phyloP scores from a whole-genome alignment of 352 stramenopile genomes.

The Thraustochytrium sp. region DNA sequence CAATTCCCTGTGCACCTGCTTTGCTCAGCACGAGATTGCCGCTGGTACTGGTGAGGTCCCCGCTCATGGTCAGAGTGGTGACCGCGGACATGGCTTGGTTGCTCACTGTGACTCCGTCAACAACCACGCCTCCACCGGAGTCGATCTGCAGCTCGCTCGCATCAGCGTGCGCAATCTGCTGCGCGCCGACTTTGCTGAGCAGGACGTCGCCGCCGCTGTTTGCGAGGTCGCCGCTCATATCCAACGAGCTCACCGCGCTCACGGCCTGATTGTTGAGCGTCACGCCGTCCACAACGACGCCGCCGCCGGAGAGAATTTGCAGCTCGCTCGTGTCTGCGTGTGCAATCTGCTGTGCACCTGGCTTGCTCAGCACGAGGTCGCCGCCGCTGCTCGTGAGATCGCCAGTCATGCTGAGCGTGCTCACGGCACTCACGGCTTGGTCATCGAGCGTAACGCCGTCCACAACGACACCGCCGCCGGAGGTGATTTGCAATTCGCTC shows the following conservation, averaged over 20 bases:
- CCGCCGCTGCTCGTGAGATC: not conserved
- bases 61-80: not conserved
- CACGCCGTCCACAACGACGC: not conserved
- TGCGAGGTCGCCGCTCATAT: not conserved
- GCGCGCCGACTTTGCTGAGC: not conserved
- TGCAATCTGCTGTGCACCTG: not conserved
- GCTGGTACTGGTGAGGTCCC: not conserved
- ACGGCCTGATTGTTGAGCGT: not conserved
- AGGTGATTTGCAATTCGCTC: not conserved
- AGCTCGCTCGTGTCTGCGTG: not conserved
- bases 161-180: not conserved
- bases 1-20: no score
- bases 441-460: not conserved
- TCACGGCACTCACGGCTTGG: not conserved
- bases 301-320: not conserved
- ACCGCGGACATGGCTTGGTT: not conserved
- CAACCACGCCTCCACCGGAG: not conserved
- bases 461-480: not conserved
- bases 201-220: not conserved
- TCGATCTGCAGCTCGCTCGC: not conserved
- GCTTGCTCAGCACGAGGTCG: not conserved
- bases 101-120: not conserved
- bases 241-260: not conserved
- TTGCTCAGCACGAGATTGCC: no score
- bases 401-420: not conserved